Conservation (phyloP, 805 yeast species). For the Candida ficus region DNA sequence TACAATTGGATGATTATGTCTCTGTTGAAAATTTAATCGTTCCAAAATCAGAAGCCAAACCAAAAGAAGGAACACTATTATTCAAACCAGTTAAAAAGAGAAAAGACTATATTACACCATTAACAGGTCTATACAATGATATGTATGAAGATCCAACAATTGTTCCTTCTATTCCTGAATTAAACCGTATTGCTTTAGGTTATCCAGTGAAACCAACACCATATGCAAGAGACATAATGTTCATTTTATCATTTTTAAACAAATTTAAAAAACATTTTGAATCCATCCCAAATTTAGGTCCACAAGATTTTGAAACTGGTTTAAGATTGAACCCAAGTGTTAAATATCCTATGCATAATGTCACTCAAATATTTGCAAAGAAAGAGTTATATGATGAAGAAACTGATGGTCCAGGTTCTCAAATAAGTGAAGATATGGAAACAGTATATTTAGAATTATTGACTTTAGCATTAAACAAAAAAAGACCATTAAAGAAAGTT, state of each 20-base stretch:
- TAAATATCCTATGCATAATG: slow-evolving; percentile 13
- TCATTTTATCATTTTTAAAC: slow-evolving; percentile 17
- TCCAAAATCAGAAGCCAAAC: too few relatives aligned
- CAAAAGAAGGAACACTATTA: not conserved
- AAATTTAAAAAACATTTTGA: slow-evolving; percentile 18
- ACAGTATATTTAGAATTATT: slow-evolving; percentile 13
- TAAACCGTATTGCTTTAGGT: slow-evolving; percentile 20
- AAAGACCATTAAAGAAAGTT: slow-evolving; percentile 7
- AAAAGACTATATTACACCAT: slow-evolving; percentile 23
- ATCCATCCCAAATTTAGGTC: slow-evolving; percentile 18
- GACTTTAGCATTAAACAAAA: slow-evolving; percentile 16
- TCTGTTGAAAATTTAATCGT: too few relatives aligned
- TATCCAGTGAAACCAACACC: slow-evolving; percentile 22
- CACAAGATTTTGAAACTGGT: slow-evolving; percentile 25
- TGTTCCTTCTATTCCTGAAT: not conserved
- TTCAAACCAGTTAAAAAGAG: slow-evolving; percentile 7
- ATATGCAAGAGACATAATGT: slow-evolving; percentile 20
- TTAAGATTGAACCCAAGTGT: slow-evolving; percentile 12
- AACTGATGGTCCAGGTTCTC: slow-evolving; percentile 1
- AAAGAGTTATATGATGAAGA: not conserved
- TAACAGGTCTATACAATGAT: slow-evolving; percentile 16
- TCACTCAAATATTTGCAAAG: slow-evolving; percentile 6
- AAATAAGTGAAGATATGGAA: slow-evolving; percentile 15
- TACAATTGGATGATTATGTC: not conserved
- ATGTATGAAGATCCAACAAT: slow-evolving; percentile 9